phyloP scores from a whole-genome alignment of 2,329 filamentous ascomycete species.

The Epichloe uncinata region DNA sequence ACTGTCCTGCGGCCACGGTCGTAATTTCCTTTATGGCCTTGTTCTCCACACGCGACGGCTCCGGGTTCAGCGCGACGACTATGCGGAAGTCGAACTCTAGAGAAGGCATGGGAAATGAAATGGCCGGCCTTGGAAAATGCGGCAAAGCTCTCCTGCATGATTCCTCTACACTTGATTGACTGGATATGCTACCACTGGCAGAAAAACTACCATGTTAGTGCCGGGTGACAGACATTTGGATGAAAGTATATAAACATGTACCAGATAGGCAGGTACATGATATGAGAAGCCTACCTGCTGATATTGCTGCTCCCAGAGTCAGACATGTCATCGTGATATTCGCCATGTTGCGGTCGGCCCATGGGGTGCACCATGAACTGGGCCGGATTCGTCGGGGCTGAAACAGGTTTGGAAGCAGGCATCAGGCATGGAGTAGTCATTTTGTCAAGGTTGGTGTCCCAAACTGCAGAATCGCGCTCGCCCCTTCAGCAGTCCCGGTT shows the following conservation, averaged over 20 bases:
- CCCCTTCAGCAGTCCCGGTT: constrained; percentile 7
- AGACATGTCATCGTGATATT: constrained; percentile 7
- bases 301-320: constrained; percentile 7
- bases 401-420: not conserved
- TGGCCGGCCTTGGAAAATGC: constrained; percentile 27
- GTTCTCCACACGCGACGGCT: constrained; percentile 28
- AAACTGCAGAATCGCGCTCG: constrained; percentile 11
- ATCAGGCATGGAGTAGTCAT: constrained; percentile 9
- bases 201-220: not conserved
- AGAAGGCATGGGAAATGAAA: constrained; percentile 31
- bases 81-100: constrained; percentile 38
- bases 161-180: constrained; percentile 22
- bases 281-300: constrained; percentile 3
- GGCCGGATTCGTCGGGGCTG: not conserved
- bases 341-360: not conserved
- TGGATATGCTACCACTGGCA: constrained; percentile 3
- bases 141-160: constrained; percentile 24
- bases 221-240: too few relatives aligned
- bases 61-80: constrained; percentile 30
- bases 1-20: constrained; percentile 31
- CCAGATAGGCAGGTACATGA: not conserved
- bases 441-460: constrained; percentile 15
- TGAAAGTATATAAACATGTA: too few relatives aligned
- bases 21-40: constrained; percentile 35
- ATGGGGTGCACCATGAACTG: constrained; percentile 2